Conservation (phyloP, 768 basidiomycete genomes). For the Peribolospora baueri region DNA sequence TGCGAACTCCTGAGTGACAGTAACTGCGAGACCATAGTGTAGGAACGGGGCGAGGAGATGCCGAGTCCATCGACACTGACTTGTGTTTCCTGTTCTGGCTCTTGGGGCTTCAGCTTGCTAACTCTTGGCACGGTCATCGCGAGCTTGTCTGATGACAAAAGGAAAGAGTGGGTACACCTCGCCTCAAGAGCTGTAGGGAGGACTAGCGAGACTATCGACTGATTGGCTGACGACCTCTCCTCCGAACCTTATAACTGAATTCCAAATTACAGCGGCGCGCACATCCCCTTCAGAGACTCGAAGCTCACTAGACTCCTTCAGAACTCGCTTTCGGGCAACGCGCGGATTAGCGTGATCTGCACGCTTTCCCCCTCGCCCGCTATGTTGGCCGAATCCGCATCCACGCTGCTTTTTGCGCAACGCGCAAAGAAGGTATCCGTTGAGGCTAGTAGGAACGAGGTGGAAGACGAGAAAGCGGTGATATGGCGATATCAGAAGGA, state of each 20-base stretch:
- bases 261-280: constrained; percentile 30
- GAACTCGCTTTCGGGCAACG: constrained; percentile 82
- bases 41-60: no score
- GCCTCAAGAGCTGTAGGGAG: constrained; percentile 24
- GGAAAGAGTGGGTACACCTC: no score
- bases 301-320: constrained; percentile 61
- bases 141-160: constrained; percentile 43
- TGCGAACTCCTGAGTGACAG: no score
- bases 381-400: constrained; percentile 62
- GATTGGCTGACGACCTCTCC: constrained; percentile 22
- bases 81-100: no score
- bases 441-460: no score
- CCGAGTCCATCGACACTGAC: no score
- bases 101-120: constrained; percentile 33
- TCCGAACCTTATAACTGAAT: background rate
- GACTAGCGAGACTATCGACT: no score
- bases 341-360: constrained; percentile 84
- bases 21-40: no score
- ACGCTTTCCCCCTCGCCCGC: constrained; percentile 67
- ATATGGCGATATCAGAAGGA: constrained; percentile 85
- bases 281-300: constrained; percentile 83
- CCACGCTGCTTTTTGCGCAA: constrained; percentile 73
- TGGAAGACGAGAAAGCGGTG: constrained; percentile 61
- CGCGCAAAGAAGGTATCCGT: constrained; percentile 53
- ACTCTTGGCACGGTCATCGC: constrained; percentile 82